Evolutionary conservation across 305 asterid species (phyloP).

Genomic region (Fraxinus nigra): DNA sequence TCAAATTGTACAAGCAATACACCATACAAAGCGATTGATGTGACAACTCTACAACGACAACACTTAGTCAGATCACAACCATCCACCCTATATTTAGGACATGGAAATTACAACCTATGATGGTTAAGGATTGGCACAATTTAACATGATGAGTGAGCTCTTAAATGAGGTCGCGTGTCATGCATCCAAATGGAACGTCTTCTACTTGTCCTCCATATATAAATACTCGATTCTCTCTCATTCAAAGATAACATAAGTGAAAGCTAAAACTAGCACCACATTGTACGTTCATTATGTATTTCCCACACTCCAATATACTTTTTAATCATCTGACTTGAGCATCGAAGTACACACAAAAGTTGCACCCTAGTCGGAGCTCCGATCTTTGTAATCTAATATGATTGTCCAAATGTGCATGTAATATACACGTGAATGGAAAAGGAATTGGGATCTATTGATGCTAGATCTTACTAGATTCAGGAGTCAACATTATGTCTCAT

Average conservation of each 20-base stretch:
- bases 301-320: background rate
- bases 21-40: background rate
- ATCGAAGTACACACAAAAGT: background rate
- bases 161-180: background rate
- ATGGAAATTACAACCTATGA: background rate
- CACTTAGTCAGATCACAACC: background rate
- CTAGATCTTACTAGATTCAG: background rate
- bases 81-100: background rate
- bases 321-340: too few relatives aligned
- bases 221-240: background rate
- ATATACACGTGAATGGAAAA: background rate
- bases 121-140: background rate
- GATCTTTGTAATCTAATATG: background rate
- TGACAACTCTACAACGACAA: background rate
- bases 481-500: background rate
- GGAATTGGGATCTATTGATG: background rate
- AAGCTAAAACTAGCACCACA: background rate
- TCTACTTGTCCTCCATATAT: background rate
- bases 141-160: background rate
- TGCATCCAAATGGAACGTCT: background rate
- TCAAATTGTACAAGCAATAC: background rate
- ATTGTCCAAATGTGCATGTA: background rate
- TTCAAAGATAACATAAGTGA: background rate
- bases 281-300: background rate
- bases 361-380: background rate